A percentile compares a stretch with the other conserved stretches of the same genome.
Evolutionary conservation across 306 rosid species (phyloP).

Genomic region (apple (Malus domestica)): ASM211411v1 NC_041803.1:40248001-40248500

Average conservation of each 20-base stretch:
- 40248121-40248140: neutral
- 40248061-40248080: neutral
- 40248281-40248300: neutral
- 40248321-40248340: neutral
- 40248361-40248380: neutral
- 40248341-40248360: no score
- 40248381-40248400: neutral
- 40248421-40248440: neutral
- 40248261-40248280: neutral
- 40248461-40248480: neutral
- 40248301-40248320: neutral
- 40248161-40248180: neutral
- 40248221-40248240: neutral
- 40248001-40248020: neutral
- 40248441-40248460: no score
- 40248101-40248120: neutral
- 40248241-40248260: neutral
- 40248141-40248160: neutral
- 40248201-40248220: no score
- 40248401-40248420: neutral
- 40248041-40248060: slow-evolving; percentile 4
- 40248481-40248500: no score
- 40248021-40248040: neutral
- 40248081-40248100: neutral
- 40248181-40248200: no score